phyloP scores from a whole-genome alignment of 306 rosid genomes.

The Bauhinia variegata region DNA sequence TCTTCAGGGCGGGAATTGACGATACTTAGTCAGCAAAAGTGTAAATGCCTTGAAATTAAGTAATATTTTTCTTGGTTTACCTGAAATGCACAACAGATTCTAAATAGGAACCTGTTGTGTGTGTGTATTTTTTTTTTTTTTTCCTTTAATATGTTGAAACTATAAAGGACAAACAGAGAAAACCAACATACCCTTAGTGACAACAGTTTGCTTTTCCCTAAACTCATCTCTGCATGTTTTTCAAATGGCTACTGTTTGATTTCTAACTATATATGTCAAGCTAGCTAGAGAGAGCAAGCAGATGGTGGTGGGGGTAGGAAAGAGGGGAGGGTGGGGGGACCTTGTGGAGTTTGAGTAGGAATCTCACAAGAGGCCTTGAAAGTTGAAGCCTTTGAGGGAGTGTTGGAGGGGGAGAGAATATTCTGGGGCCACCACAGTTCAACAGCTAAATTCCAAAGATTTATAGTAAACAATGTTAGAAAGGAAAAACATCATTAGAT shows the following conservation, averaged over 20 bases:
- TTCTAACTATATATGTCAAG: constrained; percentile 33
- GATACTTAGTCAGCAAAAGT: constrained; percentile 3
- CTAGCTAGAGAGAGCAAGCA: constrained; percentile 40
- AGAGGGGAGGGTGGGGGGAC: constrained; percentile 23
- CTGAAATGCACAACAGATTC: constrained; percentile 26
- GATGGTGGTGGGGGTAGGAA: not conserved
- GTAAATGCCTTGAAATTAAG: constrained; percentile 28
- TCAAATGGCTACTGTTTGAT: constrained; percentile 39
- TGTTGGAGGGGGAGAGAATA: constrained; percentile 80
- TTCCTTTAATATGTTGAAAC: constrained; percentile 29
- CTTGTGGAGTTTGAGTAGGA: constrained; percentile 49
- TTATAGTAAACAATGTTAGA: constrained; percentile 66
- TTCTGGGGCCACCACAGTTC: constrained; percentile 75
- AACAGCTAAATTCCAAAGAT: constrained; percentile 80
- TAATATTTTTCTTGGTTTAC: constrained; percentile 1
- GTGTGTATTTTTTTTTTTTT: not conserved
- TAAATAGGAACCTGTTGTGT: not conserved
- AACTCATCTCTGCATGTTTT: constrained; percentile 41
- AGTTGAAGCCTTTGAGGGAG: constrained; percentile 71
- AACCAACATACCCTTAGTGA: constrained; percentile 70
- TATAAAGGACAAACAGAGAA: constrained; percentile 54
- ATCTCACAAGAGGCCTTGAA: constrained; percentile 72
- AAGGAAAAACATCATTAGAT: constrained; percentile 80
- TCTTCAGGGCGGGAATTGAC: constrained; percentile 14
- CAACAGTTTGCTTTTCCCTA: constrained; percentile 79